These are phyloP conservation scores for Hericium erinaceus DNA, from an alignment of 768 basidiomycete genomes.

Conservation along the genomic window DNA sequence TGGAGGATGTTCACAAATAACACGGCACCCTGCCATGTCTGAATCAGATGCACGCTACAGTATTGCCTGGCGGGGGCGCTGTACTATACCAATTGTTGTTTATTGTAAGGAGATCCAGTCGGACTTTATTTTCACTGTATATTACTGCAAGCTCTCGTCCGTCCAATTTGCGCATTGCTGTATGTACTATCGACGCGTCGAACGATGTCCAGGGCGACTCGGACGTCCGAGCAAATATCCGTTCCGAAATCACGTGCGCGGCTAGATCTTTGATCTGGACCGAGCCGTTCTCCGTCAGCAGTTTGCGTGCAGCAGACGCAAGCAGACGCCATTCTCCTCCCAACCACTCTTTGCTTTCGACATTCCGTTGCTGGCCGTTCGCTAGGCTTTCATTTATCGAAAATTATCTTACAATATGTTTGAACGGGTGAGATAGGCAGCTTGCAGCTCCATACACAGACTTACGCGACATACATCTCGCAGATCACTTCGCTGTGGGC, in stretches of 20 bases:
- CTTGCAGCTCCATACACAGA: background rate
- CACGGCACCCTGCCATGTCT: background rate
- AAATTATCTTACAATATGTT: background rate
- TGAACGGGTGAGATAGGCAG: background rate
- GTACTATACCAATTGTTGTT: too few species aligned
- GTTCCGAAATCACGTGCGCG: background rate
- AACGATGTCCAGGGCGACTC: background rate
- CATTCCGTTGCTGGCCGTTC: background rate
- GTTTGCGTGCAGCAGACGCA: background rate
- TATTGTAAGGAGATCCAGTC: too few species aligned
- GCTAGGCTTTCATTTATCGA: background rate
- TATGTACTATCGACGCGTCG: too few species aligned
- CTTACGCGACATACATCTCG: background rate
- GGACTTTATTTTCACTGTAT: background rate
- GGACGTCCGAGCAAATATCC: background rate
- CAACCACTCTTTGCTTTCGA: background rate
- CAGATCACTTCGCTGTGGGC: conserved; percentile 29
- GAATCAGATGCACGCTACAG: background rate
- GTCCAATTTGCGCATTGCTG: too few species aligned
- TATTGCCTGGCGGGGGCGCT: background rate
- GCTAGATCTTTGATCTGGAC: background rate
- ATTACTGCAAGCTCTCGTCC: background rate
- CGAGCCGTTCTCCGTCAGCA: background rate
- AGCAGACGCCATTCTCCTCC: background rate
- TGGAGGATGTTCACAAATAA: background rate